phyloP scores from a whole-genome alignment of 768 basidiomycete genomes.

The Naganishia vishniacii region DNA sequence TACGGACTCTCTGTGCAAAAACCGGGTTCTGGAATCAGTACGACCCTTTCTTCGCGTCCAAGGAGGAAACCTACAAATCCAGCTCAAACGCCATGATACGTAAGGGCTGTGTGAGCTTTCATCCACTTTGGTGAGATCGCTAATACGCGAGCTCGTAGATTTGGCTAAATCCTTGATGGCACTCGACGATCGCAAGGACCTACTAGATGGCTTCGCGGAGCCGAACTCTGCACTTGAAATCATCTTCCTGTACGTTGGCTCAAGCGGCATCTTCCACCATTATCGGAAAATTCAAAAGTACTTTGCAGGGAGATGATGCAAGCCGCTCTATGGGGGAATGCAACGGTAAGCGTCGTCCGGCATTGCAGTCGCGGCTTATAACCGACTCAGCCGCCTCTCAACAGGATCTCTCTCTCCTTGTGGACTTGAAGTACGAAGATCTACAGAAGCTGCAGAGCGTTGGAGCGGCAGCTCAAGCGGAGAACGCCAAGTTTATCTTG shows the following conservation, averaged over 20 bases:
- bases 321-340: constrained; percentile 72
- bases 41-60: constrained; percentile 79
- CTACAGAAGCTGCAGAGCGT: constrained; percentile 77
- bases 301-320: constrained; percentile 44
- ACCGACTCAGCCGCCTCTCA: no score
- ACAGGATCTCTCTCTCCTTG: constrained; percentile 83
- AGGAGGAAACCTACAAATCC: constrained; percentile 72
- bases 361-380: no score
- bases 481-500: constrained; percentile 72
- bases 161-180: constrained; percentile 41
- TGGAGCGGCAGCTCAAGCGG: constrained; percentile 70
- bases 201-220: constrained; percentile 31
- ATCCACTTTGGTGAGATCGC: no score
- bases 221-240: constrained; percentile 41
- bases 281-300: no score
- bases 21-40: constrained; percentile 66
- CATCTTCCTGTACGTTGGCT: constrained; percentile 41
- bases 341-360: constrained; percentile 57
- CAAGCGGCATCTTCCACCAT: no score
- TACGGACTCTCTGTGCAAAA: constrained; percentile 66
- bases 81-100: constrained; percentile 72
- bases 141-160: no score
- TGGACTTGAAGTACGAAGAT: constrained; percentile 74
- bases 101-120: no score
- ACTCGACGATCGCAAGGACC: constrained; percentile 35